Conservation (phyloP, 345 rosid species). For the Dipteronia sinensis region DNA sequence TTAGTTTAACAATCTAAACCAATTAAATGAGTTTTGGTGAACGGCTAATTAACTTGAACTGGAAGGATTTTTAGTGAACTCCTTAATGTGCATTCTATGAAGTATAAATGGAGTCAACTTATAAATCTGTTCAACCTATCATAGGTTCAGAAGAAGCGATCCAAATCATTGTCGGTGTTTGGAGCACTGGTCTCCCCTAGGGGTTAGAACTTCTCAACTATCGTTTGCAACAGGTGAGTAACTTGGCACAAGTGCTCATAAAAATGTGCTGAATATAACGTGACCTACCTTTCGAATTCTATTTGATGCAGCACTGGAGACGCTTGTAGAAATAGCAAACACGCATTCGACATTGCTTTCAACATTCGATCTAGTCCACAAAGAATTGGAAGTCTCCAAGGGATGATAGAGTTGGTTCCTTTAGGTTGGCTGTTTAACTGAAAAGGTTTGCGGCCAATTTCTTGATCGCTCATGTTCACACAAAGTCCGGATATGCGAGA, state of each 20-base stretch:
- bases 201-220: slow-evolving; percentile 76
- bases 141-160: slow-evolving; percentile 73
- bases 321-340: slow-evolving; percentile 80
- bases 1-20: background rate
- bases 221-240: slow-evolving; percentile 83
- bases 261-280: background rate
- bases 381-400: slow-evolving; percentile 38
- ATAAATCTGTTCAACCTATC: slow-evolving; percentile 11
- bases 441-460: background rate
- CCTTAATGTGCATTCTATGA: background rate
- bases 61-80: background rate
- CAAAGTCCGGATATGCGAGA: background rate
- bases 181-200: slow-evolving; percentile 90
- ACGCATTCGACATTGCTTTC: slow-evolving; percentile 57
- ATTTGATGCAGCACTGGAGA: slow-evolving; percentile 64
- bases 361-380: slow-evolving; percentile 43
- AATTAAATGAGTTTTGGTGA: background rate
- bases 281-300: background rate
- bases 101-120: background rate
- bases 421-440: background rate
- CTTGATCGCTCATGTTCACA: background rate
- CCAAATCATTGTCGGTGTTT: slow-evolving; percentile 64
- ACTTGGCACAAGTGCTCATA: slow-evolving; percentile 19
- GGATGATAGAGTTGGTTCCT: slow-evolving; percentile 24
- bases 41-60: background rate